Evolutionary conservation across 202 grass and related monocot species (phyloP).

Genomic region (Zizania palustris): DNA sequence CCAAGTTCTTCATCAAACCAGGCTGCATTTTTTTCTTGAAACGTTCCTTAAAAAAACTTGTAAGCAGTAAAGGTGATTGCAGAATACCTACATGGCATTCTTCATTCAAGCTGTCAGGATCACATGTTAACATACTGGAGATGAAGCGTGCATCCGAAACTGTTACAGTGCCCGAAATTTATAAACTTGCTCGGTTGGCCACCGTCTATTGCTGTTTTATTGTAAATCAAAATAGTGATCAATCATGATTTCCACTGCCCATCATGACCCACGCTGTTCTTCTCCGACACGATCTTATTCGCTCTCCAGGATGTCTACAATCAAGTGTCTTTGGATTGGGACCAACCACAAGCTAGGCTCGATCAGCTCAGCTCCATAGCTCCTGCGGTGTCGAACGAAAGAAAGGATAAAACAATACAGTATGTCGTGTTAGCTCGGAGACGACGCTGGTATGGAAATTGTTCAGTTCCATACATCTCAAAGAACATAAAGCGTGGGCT

Average conservation of each 20-base stretch:
- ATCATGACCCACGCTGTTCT: neutral
- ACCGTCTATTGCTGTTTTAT: neutral
- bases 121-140: neutral
- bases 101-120: neutral
- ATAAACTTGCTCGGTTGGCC: neutral
- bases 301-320: neutral
- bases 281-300: neutral
- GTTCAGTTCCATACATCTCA: neutral
- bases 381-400: no score
- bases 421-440: neutral
- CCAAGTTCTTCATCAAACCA: no score
- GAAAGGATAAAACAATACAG: neutral
- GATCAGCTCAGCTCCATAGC: neutral
- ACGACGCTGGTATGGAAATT: neutral
- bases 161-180: constrained; percentile 8
- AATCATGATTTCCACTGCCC: neutral
- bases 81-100: neutral
- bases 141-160: neutral
- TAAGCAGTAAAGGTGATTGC: neutral
- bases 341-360: neutral
- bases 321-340: neutral
- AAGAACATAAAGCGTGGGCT: neutral
- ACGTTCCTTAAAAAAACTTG: neutral
- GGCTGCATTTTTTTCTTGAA: neutral
- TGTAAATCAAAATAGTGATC: neutral